phyloP scores from a whole-genome alignment of 352 stramenopile genomes.

The Phytophthora aleatoria region DNA sequence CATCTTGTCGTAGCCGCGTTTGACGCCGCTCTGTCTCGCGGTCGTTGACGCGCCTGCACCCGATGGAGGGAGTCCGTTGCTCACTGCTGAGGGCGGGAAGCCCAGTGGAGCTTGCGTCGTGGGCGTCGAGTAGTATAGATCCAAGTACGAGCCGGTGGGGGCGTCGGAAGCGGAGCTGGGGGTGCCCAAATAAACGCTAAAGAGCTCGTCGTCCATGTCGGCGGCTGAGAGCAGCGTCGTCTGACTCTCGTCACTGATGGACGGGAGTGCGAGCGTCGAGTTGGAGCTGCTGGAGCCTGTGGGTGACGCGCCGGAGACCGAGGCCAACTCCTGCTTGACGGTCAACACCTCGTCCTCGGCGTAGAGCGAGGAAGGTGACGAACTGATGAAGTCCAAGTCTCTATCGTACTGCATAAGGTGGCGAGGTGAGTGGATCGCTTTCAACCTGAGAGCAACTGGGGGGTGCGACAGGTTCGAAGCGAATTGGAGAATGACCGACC shows the following conservation, averaged over 20 bases:
- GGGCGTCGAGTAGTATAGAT: conserved; percentile 51
- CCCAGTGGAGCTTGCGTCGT: conserved; percentile 10
- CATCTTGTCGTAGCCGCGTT: conserved; percentile 52
- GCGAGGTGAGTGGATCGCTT: neutral
- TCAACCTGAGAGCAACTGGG: neutral
- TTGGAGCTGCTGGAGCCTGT: conserved; percentile 15
- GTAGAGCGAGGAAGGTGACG: conserved; percentile 28
- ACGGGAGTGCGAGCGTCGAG: conserved; percentile 20
- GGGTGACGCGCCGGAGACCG: conserved; percentile 25
- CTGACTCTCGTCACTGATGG: conserved; percentile 10
- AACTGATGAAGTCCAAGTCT: conserved; percentile 24
- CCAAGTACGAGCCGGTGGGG: conserved; percentile 32
- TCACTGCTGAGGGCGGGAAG: conserved; percentile 26
- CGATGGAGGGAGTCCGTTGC: conserved; percentile 20
- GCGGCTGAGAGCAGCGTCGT: conserved; percentile 13
- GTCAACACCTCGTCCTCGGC: conserved; percentile 27
- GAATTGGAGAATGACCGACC: conserved; percentile 23
- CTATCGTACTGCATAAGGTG: conserved; percentile 26
- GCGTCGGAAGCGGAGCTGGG: neutral
- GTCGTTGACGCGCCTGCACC: neutral
- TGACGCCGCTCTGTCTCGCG: conserved; percentile 41
- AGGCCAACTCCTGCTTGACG: conserved; percentile 36
- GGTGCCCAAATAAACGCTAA: conserved; percentile 41
- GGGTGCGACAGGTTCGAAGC: conserved; percentile 12
- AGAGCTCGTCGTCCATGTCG: conserved; percentile 62